Base-by-base conservation (phyloP, 1,284 basidiomycete genomes). In the Sanghuangporus sanghuang region DNA sequence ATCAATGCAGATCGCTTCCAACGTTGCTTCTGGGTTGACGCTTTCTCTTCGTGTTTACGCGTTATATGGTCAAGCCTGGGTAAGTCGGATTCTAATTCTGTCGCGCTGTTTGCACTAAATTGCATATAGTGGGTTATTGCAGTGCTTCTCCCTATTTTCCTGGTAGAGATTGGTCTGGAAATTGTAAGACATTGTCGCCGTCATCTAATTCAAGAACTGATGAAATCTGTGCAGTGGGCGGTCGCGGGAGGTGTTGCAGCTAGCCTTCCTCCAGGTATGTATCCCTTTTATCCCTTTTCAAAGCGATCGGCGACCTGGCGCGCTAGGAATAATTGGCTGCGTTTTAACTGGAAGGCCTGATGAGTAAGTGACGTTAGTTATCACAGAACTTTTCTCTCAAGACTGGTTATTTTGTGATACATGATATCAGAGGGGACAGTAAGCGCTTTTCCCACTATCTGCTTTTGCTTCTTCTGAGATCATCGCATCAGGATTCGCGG, bases 21-120 rank as follows among this genome's bases (percentile, higher is more conserved):
- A 65, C 42, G 56, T 62, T 23, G 40, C 64, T 36, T 55, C 64
- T n/a, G 64, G 64, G 7, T 18, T 58, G 11, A 65, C 64, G 32
- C 60, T 65, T 21, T 36, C 55, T 36, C 59, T 65, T 27, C 59
- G 64, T n/a, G 49, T 55, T 11, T 65, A 61, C 38, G 64, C 64
- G 12, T 48, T 65, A 0, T 65, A 65, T 46, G 59, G 55, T 8
- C 39, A 46, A 23, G 52, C 59, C 27, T 50, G 14, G 54, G 64
- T 65, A 23, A 42, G 12, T 16, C 12, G 11, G 3, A 18, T 9
- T 18, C 16, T 50, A 9, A 9, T 18, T 38, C 6, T 9, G 35
- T 44, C 40, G 9, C 38, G 42, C 44, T 40, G 2, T 18, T 54
- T 3, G 9, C 27, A 39, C 35, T 6, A 1, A 12, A 6, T n/a